Evolutionary conservation across 2,329 filamentous ascomycete species (phyloP), one percentile per base, ranked within the genome.

Genomic region (Neonectria ditissima): DNA sequence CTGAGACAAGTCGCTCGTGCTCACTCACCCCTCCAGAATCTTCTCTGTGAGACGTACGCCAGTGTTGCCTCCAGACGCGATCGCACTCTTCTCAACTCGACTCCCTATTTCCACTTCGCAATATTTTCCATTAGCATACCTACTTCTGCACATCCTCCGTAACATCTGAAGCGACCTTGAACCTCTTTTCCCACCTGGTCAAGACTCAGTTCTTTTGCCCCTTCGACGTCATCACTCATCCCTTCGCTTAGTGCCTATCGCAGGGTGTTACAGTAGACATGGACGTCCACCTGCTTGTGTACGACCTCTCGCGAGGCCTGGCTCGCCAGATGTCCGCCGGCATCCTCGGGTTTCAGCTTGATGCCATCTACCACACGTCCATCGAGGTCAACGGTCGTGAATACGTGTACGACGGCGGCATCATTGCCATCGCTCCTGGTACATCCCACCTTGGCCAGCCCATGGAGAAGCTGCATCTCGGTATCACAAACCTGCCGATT

Each of bases 331-430:
- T 88, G 80, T 88, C 86, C 18, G 77, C 81, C 80, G 78, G 82
- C 65, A 69, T 84, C 58, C 77, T 89, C 10, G 81, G 86, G 16
- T 85, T 88, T 68, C 82, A 86, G 55, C 92, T 97, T 53, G 95
- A 98, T 78, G 96, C 96, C 57, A 89, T 99, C 56, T 98, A 98
- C 72, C 96, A 99, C 78, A 98, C 96, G 0, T 93, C 94, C 0
- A 89, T 99, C 57, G 91, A 97, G 44, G 84, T 98, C 41, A 87
- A 89, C 55, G 90, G 90, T n/a, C 86, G 91, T 54, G 96, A 99
- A 79, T 97, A 97, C 78, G 88, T 95, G 73, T 98, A 94, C 71
- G 95, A 97, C 64, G 90, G 92, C 59, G 93, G 93, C 59, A 91
- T 98, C 55, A 92, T 97, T 72, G 89, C 90, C 57, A 93, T 95